Evolutionary conservation across 139 green algal species (phyloP).

Genomic region (Ulvella scutata): DNA sequence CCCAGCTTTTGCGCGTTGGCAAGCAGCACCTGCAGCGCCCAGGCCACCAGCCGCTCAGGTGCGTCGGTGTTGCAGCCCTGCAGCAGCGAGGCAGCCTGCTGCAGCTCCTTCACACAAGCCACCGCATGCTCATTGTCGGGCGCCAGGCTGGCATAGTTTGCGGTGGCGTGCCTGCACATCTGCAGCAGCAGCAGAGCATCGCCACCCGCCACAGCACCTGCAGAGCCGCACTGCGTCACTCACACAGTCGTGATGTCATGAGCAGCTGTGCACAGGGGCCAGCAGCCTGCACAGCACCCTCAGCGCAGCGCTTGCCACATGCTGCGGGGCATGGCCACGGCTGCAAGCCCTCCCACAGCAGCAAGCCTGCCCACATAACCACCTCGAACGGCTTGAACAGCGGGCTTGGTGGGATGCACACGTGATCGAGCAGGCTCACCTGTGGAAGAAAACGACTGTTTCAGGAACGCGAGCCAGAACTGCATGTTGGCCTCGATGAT

Average conservation of each 20-base stretch:
- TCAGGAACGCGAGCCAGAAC: not conserved
- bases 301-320: no score
- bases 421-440: no score
- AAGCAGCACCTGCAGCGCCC: constrained; percentile 3
- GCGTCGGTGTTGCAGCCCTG: not conserved
- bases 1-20: not conserved
- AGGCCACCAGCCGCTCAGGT: not conserved
- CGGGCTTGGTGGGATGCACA: no score
- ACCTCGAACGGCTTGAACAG: no score
- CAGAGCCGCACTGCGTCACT: not conserved
- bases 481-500: constrained; percentile 23
- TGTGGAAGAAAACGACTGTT: not conserved
- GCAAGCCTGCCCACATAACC: no score
- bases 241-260: no score
- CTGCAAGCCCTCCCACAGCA: no score
- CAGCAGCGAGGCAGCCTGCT: not conserved
- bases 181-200: not conserved
- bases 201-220: not conserved
- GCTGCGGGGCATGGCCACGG: no score
- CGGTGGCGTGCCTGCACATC: not conserved
- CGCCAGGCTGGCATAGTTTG: not conserved
- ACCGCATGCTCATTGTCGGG: not conserved
- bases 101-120: not conserved
- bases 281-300: no score
- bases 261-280: no score